Evolutionary conservation across 208 protist genomes (phyloP).

Genomic region (Ichthyophonus hoferi): DNA sequence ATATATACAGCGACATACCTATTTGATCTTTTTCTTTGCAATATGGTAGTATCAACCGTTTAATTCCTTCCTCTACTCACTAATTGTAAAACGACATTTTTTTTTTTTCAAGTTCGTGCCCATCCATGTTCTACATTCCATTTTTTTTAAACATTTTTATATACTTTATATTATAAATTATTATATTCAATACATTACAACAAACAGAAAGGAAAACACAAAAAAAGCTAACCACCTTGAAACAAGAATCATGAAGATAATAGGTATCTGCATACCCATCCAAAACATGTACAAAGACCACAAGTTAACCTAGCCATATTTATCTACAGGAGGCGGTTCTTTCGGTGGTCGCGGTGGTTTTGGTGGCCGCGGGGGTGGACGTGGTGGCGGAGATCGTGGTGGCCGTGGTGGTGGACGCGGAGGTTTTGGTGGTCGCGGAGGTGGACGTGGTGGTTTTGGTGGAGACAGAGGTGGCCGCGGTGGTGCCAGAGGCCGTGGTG

Average conservation of each 20-base stretch:
- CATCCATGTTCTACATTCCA: neutral
- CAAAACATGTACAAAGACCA: neutral
- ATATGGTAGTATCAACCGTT: too few species aligned
- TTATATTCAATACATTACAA: neutral
- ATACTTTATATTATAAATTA: neutral
- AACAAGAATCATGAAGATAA: neutral
- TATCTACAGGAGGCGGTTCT: neutral
- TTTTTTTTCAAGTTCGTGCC: neutral
- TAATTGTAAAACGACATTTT: neutral
- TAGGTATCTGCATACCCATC: neutral
- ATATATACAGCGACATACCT: neutral
- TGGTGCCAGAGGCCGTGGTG: slow-evolving; percentile 43
- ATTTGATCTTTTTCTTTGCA: too few species aligned
- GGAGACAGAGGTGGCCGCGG: slow-evolving; percentile 53
- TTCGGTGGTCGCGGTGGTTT: neutral
- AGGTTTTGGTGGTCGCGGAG: slow-evolving; percentile 15
- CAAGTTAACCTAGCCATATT: neutral
- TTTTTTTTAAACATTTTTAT: neutral
- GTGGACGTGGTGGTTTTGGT: slow-evolving; percentile 47
- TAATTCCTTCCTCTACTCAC: too few species aligned
- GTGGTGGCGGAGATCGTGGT: slow-evolving; percentile 12
- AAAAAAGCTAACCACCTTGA: neutral
- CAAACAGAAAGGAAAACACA: neutral
- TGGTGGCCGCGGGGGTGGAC: neutral
- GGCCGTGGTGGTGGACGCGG: slow-evolving; percentile 31